Conservation (phyloP, 1,139 yeast genomes). For the Kurtzmaniella quercitrusa region DNA sequence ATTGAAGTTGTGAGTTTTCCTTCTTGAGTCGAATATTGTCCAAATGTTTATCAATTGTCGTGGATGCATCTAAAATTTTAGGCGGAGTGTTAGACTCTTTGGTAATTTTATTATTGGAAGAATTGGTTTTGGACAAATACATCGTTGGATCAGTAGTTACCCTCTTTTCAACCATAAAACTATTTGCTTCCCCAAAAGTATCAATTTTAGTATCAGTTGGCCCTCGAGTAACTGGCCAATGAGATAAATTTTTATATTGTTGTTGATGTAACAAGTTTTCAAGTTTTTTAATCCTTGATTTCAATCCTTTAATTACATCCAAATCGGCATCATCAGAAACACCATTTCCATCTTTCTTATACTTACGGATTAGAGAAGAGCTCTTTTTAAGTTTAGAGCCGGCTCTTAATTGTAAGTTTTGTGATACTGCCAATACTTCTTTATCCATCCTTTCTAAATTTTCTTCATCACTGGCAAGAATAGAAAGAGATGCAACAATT, state of each 20-base stretch:
- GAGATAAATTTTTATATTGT: constrained; percentile 52
- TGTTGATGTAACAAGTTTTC: constrained; percentile 67
- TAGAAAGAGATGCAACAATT: constrained; percentile 29
- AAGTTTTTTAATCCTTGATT: constrained; percentile 55
- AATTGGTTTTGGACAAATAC: constrained; percentile 6
- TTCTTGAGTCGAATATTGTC: constrained; percentile 37
- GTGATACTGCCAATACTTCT: constrained; percentile 6
- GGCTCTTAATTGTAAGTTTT: constrained; percentile 7
- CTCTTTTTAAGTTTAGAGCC: constrained; percentile 10
- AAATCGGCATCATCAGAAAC: constrained; percentile 28
- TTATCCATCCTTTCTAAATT: constrained; percentile 21
- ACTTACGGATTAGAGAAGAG: constrained; percentile 11
- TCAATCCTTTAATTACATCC: constrained; percentile 50
- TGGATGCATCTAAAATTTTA: constrained; percentile 31
- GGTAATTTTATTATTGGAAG: not conserved
- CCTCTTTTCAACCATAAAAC: constrained; percentile 15
- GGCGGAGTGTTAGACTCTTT: constrained; percentile 11
- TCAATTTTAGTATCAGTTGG: not conserved
- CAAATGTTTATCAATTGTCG: constrained; percentile 39
- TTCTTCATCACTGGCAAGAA: constrained; percentile 23
- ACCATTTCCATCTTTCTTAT: constrained; percentile 19
- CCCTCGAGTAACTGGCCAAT: constrained; percentile 46
- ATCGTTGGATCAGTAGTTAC: constrained; percentile 6
- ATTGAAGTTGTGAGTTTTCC: constrained; percentile 21
- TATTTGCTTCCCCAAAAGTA: constrained; percentile 11